Percentiles rank a stretch among this genome's conserved stretches.
Evolutionary conservation across 257 asterid species (phyloP).

Genomic region (Eustoma russellianum): DNA sequence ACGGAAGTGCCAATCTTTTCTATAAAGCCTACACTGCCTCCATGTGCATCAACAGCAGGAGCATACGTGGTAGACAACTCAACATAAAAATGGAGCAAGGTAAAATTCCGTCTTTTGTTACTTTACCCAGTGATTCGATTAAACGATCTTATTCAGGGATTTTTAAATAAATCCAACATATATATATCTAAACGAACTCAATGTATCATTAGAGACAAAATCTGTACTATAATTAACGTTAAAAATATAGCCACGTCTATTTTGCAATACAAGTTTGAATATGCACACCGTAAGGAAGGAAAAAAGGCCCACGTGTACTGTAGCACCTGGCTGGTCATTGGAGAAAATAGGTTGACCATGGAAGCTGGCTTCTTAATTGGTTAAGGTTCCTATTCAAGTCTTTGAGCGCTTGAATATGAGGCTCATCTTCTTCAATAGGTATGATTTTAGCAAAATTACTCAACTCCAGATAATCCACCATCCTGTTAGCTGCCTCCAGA

Average conservation of each 20-base stretch:
- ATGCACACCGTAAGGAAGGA: not conserved
- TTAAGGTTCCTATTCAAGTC: constrained; percentile 33
- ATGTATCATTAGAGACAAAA: not conserved
- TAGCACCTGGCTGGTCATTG: constrained; percentile 9
- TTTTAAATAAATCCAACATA: too few relatives aligned
- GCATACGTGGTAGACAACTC: too few relatives aligned
- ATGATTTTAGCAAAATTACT: constrained; percentile 33
- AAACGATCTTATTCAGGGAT: too few relatives aligned
- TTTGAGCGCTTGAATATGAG: constrained; percentile 40
- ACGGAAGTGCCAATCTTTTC: too few relatives aligned
- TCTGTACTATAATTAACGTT: not conserved
- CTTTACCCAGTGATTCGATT: too few relatives aligned
- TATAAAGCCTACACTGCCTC: too few relatives aligned
- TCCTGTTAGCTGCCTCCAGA: constrained; percentile 58
- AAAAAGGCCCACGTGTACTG: too few relatives aligned
- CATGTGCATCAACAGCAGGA: too few relatives aligned
- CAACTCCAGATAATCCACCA: constrained; percentile 38
- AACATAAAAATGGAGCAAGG: too few relatives aligned
- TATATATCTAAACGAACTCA: too few relatives aligned
- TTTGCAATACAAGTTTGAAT: not conserved
- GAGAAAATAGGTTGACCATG: constrained; percentile 41
- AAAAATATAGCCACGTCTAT: not conserved
- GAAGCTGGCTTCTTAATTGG: constrained; percentile 38
- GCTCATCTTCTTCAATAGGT: constrained; percentile 45
- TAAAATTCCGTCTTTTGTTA: too few relatives aligned